Base-by-base conservation (phyloP, 176 grass and related monocot species). In the Lolium rigidum region DNA sequence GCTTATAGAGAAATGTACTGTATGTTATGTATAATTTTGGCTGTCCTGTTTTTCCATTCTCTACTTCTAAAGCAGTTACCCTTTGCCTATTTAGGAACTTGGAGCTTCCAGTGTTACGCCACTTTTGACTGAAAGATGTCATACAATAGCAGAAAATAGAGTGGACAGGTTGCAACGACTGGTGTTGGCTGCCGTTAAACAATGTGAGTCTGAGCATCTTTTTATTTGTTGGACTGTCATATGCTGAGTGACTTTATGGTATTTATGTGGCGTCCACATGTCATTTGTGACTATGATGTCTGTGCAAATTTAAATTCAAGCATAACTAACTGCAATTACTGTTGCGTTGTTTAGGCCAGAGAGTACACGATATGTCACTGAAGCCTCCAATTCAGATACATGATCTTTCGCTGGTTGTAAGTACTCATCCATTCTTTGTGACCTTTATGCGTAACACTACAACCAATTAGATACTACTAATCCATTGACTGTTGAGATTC, bases 1-100 rank as follows among this genome's bases (percentile, higher is more conserved):
- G 96, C 93, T 98, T 68, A 86, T 98, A 73, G 96, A 98, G 87
- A 98, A 98, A 95, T 98, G 90, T 89, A 98, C 96, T 88, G 96
- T 98, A 95, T 92, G 93, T 95, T 87, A 90, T 63, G 49, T 61
- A 57, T 75, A 58, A 21, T 87, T 64, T 74, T 80, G 67, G 25
- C 25, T 84, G 24, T 48, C 76, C 4, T 67, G 48, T 22, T 87
- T 79, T 26, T 64, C 62, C 2, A 9, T 74, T 76, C n/a, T 64
- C 37, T 80, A 79, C 57, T 87, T 74, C 59, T 88, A 80, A 80
- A 41, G 41, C 26, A 71, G 14, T 55, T 82, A 52, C 14, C 4
- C 18, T 51, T 76, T 21, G 41, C 24, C 20, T 85, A 3, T 74
- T 82, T 76, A 98, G 96, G 96, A 98, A 94, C 86, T 98, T 83